Base-by-base conservation (phyloP, 306 rosid species). In the Fagus sylvatica region DNA sequence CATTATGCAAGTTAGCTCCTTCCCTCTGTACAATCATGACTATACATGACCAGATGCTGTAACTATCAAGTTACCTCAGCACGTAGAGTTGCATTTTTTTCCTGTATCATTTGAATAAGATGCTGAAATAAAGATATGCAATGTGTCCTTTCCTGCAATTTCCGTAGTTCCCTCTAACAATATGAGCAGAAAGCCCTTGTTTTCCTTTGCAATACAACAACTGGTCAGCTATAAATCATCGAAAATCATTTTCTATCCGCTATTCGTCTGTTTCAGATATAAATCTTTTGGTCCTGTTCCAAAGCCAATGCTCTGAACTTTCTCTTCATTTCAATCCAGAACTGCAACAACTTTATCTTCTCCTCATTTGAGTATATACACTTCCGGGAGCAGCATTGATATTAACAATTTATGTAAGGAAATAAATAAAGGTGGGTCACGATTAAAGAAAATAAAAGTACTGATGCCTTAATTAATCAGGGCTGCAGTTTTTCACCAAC, bases 401-500 rank as follows among this genome's bases (percentile, higher is more conserved):
- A 62, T 62, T 32, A 0, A 39, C 13, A 59, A 34, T 2, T 46
- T 46, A 46, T 32, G 73, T 28, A 43, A 39, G 6, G 62, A 71
- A 62, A 71, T 17, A 39, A 49, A 37, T 5, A 39, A 22, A 55
- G 36, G 40, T 64, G 2, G 32, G 2, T 4, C 11, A 46, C 3
- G 3, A 55, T 22, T 34, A 19, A 53, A 70, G 0, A n/a, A 3
- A 34, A 17, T 2, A 5, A 28, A 48, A 65, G 37, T 65, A 65
- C 32, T 37, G 28, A 65, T 65, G 48, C 80, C 71, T 79, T 43
- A 41, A 33, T 40, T 84, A 71, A 43, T 72, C 55, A 56, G 80
- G 48, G 76, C 48, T 16, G 64, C 41, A 69, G 53, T 59, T 75
- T 75, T 78, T 87, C 55, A 59, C 85, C 76, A 81, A 73, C 84